phyloP scores from a whole-genome alignment of 192 early-diverging fungal genomes.

The Backusella parvicylindrica region DNA sequence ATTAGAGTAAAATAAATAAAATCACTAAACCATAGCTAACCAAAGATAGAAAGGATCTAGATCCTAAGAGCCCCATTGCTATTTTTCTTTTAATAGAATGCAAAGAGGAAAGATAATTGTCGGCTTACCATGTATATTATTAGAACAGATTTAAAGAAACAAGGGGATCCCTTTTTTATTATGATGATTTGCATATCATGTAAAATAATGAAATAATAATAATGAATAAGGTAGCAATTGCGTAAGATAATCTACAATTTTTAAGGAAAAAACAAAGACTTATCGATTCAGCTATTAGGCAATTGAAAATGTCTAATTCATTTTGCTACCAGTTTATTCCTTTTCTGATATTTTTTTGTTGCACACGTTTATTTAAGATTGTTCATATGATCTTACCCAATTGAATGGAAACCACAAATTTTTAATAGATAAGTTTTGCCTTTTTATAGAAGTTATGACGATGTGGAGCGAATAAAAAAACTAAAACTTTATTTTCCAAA shows the following conservation, averaged over 20 bases:
- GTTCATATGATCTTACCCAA: not conserved
- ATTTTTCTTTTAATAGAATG: not conserved
- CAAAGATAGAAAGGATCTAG: not conserved
- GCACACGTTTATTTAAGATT: not conserved
- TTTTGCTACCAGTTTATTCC: not conserved
- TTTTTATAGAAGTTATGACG: not conserved
- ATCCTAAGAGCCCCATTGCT: not conserved
- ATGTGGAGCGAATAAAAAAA: not conserved
- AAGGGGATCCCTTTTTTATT: not conserved
- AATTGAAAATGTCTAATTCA: not conserved
- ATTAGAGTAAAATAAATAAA: not conserved
- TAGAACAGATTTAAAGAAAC: not conserved
- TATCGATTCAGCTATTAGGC: not conserved
- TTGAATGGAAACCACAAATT: not conserved
- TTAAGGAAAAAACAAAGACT: not conserved
- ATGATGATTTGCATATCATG: too few species aligned
- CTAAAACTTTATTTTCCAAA: not conserved
- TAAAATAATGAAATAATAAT: not conserved
- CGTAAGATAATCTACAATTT: not conserved
- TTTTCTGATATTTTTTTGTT: not conserved
- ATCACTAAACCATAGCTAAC: not conserved
- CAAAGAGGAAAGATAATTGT: not conserved
- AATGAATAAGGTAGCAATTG: not conserved
- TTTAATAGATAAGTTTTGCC: not conserved
- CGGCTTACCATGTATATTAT: not conserved